Evolutionary conservation across 1,284 basidiomycete species (phyloP), one percentile per base, ranked within the genome.

Genomic region (Ustilago sp.): DNA sequence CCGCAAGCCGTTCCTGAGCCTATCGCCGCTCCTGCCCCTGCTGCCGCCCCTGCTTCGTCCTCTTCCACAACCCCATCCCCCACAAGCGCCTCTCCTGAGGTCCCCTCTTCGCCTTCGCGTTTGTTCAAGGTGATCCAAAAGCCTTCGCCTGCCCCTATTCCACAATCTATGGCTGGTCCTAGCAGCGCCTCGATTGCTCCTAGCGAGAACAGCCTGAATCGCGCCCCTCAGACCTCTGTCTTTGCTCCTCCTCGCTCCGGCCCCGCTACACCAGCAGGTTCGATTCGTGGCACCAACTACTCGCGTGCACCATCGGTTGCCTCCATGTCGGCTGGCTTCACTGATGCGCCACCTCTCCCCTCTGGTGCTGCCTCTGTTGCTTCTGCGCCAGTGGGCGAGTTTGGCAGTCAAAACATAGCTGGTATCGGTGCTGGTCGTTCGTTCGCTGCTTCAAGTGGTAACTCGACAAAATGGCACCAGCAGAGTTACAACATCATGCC

Each of bases 381-480:
- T 31, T 69, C 74, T 15, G 53, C 57, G 38, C 74, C 74, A n/a
- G 57, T 52, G 1, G 38, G 66, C 31, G 74, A 77, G 50, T 71
- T 68, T 28, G 73, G 70, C 41, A 64, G 73, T 45, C n/a, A n/a
- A 57, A 77, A 77, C 74, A 77, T 77, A 70, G 74, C 74, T 11
- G 74, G 74, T 28, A 48, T 77, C 19, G 74, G 74, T n/a, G 74
- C 74, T 1, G 69, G 74, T 28, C 66, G 69, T 17, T 64, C 74
- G 15, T 77, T 63, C 19, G 67, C 59, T 19, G 60, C 67, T 8
- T 73, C 69, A 31, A 70, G 67, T 35, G 71, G 60, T 51, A 70
- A 77, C 71, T 77, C 75, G 63, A 77, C 75, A 50, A 77, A 77
- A 58, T 77, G 75, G 75, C 75, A 77, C 52, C 75, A 77, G 62